Conservation (phyloP, 2,329 filamentous ascomycete species). For the Dendrostoma leiphaemia region DNA sequence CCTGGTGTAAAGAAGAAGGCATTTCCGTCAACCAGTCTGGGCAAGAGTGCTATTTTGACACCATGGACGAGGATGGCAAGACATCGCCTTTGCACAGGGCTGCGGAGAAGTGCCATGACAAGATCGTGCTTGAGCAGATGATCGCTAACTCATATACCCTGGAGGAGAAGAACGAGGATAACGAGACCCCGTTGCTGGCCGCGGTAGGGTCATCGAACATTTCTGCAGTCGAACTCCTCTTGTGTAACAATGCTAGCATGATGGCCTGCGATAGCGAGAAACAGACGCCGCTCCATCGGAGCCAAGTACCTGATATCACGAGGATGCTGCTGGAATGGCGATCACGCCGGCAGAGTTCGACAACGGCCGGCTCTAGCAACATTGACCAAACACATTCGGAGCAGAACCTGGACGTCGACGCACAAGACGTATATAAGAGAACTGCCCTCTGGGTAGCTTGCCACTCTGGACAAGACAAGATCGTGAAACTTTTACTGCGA, state of each 20-base stretch:
- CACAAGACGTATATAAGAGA: conserved; percentile 3
- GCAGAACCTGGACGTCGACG: conserved; percentile 10
- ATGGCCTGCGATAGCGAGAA: background rate
- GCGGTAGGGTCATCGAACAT: background rate
- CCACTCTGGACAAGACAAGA: background rate
- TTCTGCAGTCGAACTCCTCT: background rate
- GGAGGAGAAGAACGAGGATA: background rate
- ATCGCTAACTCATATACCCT: conserved; percentile 7
- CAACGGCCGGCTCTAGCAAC: background rate
- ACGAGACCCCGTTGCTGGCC: conserved; percentile 9
- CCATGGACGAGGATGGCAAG: background rate
- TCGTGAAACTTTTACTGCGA: conserved; percentile 1
- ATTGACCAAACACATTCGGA: background rate
- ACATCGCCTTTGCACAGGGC: conserved; percentile 10
- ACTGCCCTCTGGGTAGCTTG: conserved; percentile 11
- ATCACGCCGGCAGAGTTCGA: background rate
- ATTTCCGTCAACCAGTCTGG: background rate
- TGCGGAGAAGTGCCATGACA: background rate
- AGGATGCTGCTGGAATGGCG: background rate
- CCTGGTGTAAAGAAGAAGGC: background rate
- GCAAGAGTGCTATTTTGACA: background rate
- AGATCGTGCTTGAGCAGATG: conserved; percentile 7
- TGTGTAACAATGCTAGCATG: conserved; percentile 1
- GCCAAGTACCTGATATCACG: background rate
- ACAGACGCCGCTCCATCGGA: conserved; percentile 6